Evolutionary conservation across 805 yeast species (phyloP), one percentile per base, ranked within the genome.

Genomic region (Candida insectorum): DNA sequence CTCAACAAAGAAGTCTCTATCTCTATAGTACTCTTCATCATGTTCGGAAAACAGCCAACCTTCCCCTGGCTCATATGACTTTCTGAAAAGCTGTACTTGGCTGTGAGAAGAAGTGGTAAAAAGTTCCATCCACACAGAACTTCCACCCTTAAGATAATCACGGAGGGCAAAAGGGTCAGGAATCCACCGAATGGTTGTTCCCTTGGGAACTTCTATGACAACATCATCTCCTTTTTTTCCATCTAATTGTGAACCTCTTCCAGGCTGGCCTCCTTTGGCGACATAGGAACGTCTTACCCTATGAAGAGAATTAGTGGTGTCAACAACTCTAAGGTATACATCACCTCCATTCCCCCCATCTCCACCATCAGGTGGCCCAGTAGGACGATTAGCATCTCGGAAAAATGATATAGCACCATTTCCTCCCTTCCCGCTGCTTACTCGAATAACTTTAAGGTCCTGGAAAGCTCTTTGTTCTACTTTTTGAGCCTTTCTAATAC

Each of bases 331-430:
- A 2, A 93, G 76, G 52, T 82, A 91, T 2, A 93, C 73, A 33
- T 81, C 71, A 2, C 98, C 98, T 15, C 98, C 98, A 40, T 70
- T 64, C 4, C 97, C 98, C 19, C 98, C 98, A 60, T 93, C 97
- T 7, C 98, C 98, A n/a, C 98, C 98, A 57, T 89, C 95, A 0
- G 98, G 95, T 0, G 98, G 97, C 0, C 98, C 98, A 13, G 73
- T 71, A 0, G 95, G 71, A 26, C 85, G 62, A 25, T 88, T 85
- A 3, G 95, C 85, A 45, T 87, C 97, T 44, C 96, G 68, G 39
- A 81, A 73, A 58, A 93, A 93, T 0, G 97, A 83, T 0, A 87
- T 81, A 20, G 75, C 69, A 5, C 98, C 98, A 52, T 81, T 70
- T 2, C 98, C 98, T 14, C 98, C 98, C 25, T 63, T 68, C 0